These are phyloP conservation scores for Podospora didyma DNA, from an alignment of 495 filamentous ascomycete genomes.

Conservation along the genomic window DNA sequence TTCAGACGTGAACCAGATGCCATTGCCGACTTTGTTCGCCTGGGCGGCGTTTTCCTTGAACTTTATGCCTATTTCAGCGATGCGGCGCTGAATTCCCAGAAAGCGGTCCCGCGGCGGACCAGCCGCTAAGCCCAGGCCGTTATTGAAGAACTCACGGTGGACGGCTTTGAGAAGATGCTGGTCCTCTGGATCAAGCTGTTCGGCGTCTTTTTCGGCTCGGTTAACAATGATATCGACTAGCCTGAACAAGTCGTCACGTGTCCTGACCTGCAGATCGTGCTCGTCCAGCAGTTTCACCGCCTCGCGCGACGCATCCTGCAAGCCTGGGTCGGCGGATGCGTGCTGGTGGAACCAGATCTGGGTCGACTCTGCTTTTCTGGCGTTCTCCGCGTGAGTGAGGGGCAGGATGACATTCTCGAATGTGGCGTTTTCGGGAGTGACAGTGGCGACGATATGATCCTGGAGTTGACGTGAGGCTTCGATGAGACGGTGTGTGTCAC, in stretches of 20 bases:
- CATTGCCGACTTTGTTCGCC: not conserved
- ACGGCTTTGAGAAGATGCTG: no score
- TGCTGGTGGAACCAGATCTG: constrained; percentile 48
- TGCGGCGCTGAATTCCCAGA: no score
- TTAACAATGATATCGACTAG: not conserved
- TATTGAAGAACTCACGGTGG: no score
- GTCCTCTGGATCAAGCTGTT: no score
- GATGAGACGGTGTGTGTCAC: no score
- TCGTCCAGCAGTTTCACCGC: constrained; percentile 61
- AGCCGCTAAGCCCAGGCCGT: no score
- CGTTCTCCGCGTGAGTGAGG: constrained; percentile 44
- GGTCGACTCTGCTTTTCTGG: constrained; percentile 32
- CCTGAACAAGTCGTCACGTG: constrained; percentile 48
- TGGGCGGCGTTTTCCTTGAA: no score
- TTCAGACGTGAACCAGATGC: not conserved
- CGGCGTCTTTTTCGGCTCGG: no score
- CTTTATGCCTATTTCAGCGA: no score
- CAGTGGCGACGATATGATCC: not conserved
- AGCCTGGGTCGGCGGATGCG: constrained; percentile 27
- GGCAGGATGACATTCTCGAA: constrained; percentile 19
- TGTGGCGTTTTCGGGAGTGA: not conserved
- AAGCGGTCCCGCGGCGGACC: no score
- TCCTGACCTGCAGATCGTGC: constrained; percentile 66
- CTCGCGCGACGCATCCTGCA: not conserved
- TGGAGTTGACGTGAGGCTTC: no score